phyloP scores from a whole-genome alignment of 2,329 filamentous ascomycete genomes.

The Hirsutella minnesotensis region DNA sequence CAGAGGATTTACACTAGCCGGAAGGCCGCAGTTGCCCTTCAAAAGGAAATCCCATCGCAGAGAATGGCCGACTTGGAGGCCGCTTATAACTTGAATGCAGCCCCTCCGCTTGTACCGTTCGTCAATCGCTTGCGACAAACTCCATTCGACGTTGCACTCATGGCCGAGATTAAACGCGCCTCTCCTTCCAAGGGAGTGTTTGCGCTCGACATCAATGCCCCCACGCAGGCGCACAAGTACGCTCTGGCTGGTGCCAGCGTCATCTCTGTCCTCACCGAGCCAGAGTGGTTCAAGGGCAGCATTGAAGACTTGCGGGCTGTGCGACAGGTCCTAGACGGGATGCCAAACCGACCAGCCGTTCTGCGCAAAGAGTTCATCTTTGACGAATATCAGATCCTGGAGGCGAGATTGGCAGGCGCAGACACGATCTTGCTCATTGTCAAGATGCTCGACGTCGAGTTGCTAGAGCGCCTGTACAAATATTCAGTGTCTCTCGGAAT shows the following conservation, averaged over 20 bases:
- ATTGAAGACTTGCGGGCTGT: conserved; percentile 87
- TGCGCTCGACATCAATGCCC: conserved; percentile 74
- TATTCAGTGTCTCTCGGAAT: conserved; percentile 88
- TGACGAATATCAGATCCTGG: conserved; percentile 94
- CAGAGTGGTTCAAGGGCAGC: conserved; percentile 97
- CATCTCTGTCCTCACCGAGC: conserved; percentile 96
- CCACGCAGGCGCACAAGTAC: conserved; percentile 81
- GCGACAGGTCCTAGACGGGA: conserved; percentile 74
- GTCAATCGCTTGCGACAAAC: conserved; percentile 68
- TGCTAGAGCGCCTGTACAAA: conserved; percentile 67
- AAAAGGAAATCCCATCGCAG: conserved; percentile 78
- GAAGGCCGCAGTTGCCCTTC: conserved; percentile 60
- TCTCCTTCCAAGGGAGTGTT: conserved; percentile 96
- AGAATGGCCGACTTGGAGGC: conserved; percentile 74
- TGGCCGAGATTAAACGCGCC: conserved; percentile 95
- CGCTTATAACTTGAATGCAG: conserved; percentile 71
- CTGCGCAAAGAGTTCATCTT: conserved; percentile 96
- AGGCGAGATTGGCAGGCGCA: conserved; percentile 83
- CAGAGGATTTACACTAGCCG: conserved; percentile 83
- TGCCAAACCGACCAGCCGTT: conserved; percentile 86
- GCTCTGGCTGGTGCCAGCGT: conserved; percentile 90
- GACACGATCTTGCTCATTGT: conserved; percentile 94
- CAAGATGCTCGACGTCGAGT: conserved; percentile 79
- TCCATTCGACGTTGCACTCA: conserved; percentile 77
- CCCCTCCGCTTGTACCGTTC: conserved; percentile 75